Percentiles rank a stretch among this genome's conserved stretches.
These are phyloP conservation scores for Xylariales sp. DNA, from an alignment of 2,329 filamentous ascomycete genomes.

Conservation along the genomic window DNA sequence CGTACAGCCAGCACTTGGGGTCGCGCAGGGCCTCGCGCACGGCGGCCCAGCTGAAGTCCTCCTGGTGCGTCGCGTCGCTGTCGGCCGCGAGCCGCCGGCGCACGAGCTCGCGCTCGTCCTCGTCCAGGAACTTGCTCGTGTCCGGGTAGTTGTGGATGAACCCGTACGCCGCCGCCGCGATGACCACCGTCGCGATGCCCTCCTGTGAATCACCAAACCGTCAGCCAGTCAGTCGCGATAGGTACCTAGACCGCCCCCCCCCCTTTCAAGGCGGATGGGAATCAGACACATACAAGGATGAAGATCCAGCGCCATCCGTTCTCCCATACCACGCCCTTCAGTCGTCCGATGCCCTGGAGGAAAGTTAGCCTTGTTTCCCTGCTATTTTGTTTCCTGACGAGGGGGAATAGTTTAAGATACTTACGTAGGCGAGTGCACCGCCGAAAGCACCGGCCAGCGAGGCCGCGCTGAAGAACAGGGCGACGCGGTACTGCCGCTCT, in stretches of 20 bases:
- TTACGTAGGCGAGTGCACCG: conserved; percentile 65
- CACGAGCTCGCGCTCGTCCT: conserved; percentile 67
- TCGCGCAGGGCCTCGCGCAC: conserved; percentile 73
- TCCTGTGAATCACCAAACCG: conserved; percentile 53
- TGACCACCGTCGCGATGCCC: conserved; percentile 65
- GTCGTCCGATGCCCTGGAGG: conserved; percentile 64
- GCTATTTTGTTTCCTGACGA: no score
- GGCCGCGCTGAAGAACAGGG: conserved; percentile 67
- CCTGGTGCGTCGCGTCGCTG: conserved; percentile 75
- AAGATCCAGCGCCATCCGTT: conserved; percentile 71
- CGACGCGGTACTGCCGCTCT: conserved; percentile 66
- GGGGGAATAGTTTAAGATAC: conserved; percentile 28
- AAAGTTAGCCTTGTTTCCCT: conserved; percentile 1
- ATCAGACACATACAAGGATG: conserved; percentile 59
- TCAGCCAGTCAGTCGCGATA: conserved; percentile 45
- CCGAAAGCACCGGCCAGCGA: conserved; percentile 68
- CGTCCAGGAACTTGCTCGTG: conserved; percentile 67
- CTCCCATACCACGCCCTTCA: conserved; percentile 63
- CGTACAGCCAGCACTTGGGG: conserved; percentile 79
- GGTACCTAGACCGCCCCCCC: neutral
- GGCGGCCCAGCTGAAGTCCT: conserved; percentile 75
- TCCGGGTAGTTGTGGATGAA: conserved; percentile 76
- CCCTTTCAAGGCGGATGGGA: neutral
- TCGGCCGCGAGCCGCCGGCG: conserved; percentile 73
- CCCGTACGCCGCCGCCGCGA: conserved; percentile 63